A percentile compares a stretch with the other conserved stretches of the same genome.
Conservation (phyloP, 2,329 filamentous ascomycete species). For the Exophiala viscosa region DNA sequence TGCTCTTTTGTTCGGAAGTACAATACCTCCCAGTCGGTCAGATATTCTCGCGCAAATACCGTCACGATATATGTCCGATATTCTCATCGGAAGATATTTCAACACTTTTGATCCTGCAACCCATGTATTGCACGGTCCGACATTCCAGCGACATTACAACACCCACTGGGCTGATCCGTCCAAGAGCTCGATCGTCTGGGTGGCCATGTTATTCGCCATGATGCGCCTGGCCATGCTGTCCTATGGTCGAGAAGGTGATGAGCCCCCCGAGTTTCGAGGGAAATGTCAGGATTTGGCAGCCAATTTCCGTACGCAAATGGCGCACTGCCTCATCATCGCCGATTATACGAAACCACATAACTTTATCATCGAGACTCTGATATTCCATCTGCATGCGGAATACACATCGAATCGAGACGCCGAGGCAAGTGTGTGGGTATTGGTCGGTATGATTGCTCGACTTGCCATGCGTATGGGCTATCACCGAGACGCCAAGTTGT, state of each 20-base stretch:
- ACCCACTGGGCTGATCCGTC: slow-evolving; percentile 58
- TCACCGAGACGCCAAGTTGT: slow-evolving; percentile 59
- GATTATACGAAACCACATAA: slow-evolving; percentile 61
- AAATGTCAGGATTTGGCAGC: slow-evolving; percentile 49
- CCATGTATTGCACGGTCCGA: slow-evolving; percentile 75
- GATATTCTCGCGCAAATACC: slow-evolving; percentile 80
- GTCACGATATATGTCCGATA: slow-evolving; percentile 74
- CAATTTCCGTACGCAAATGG: slow-evolving; percentile 52
- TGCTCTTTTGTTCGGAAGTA: slow-evolving; percentile 73
- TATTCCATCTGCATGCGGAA: slow-evolving; percentile 61
- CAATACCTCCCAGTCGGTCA: slow-evolving; percentile 63
- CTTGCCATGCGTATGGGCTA: slow-evolving; percentile 65
- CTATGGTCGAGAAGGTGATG: slow-evolving; percentile 59
- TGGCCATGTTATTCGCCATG: slow-evolving; percentile 61
- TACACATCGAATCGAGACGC: slow-evolving; percentile 57
- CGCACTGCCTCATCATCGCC: slow-evolving; percentile 61
- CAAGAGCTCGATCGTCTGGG: slow-evolving; percentile 57
- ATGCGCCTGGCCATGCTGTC: slow-evolving; percentile 63
- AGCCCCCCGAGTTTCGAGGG: slow-evolving; percentile 60
- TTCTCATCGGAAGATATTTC: slow-evolving; percentile 84
- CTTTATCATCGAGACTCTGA: slow-evolving; percentile 59
- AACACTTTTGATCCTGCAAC: slow-evolving; percentile 69
- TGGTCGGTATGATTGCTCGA: slow-evolving; percentile 58
- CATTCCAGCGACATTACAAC: slow-evolving; percentile 71
- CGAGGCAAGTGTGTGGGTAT: slow-evolving; percentile 58